Conservation (phyloP, 805 yeast species). For the Saccharomycopsis schoenii region DNA sequence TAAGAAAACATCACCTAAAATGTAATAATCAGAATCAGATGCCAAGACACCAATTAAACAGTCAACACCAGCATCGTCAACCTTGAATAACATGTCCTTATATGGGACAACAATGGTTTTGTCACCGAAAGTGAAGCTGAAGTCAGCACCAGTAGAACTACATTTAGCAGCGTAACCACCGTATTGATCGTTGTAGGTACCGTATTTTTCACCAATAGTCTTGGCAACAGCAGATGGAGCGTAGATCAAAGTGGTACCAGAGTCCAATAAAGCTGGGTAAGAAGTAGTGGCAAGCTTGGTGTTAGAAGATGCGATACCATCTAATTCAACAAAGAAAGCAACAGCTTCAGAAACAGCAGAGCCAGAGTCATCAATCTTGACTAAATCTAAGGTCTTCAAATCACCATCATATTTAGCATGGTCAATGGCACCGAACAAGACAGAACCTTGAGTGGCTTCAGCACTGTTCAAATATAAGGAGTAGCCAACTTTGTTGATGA, state of each 20-base stretch:
- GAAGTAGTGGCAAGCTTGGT: conserved; percentile 20
- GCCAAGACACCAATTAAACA: conserved; percentile 14
- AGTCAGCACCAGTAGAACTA: conserved; percentile 21
- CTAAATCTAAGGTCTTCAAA: conserved; percentile 29
- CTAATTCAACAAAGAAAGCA: conserved; percentile 22
- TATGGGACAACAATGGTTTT: conserved; percentile 13
- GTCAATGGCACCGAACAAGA: conserved; percentile 50
- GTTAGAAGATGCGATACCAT: conserved; percentile 1
- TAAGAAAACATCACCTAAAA: conserved; percentile 50
- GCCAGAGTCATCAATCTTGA: conserved; percentile 38
- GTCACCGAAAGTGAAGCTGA: conserved; percentile 9
- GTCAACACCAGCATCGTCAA: conserved; percentile 4
- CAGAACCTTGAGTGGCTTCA: conserved; percentile 23
- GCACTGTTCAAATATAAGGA: conserved; percentile 35
- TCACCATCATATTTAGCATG: conserved; percentile 37
- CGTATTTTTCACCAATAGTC: conserved; percentile 10
- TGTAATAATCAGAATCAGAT: conserved; percentile 17
- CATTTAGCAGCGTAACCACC: conserved; percentile 13
- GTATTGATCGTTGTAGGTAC: conserved; percentile 2
- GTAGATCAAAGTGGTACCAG: conserved; percentile 36
- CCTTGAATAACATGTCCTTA: conserved; percentile 13
- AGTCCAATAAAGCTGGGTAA: conserved; percentile 33
- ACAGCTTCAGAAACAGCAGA: conserved; percentile 38
- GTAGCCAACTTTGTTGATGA: conserved; percentile 32
- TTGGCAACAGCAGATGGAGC: conserved; percentile 28